Evolutionary conservation across 192 early-diverging fungal genomes (phyloP).

Genomic region (Ramicandelaber brevisporus): DNA sequence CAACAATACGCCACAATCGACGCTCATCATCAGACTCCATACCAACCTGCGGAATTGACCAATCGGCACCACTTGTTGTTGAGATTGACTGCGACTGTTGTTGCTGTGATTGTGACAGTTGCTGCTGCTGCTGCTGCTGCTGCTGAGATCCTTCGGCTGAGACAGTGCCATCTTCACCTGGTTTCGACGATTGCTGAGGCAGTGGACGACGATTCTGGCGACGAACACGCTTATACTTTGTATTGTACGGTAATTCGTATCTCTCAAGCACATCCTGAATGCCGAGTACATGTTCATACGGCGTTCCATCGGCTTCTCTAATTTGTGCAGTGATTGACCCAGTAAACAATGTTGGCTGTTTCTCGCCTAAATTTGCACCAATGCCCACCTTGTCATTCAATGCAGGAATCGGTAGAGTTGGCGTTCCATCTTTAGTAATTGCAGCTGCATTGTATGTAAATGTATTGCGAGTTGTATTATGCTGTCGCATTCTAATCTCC

Average conservation of each 20-base stretch:
- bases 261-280: slow-evolving; percentile 47
- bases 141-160: too few species aligned
- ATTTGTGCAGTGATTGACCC: slow-evolving; percentile 51
- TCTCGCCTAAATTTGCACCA: neutral
- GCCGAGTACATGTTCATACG: slow-evolving; percentile 60
- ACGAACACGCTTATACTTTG: slow-evolving; percentile 91
- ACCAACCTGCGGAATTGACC: slow-evolving; percentile 20
- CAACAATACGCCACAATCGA: slow-evolving; percentile 41
- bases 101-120: too few species aligned
- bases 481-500: slow-evolving; percentile 60
- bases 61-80: too few species aligned
- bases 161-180: too few species aligned
- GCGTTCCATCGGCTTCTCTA: slow-evolving; percentile 57
- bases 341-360: slow-evolving; percentile 10
- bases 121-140: too few species aligned
- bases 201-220: too few species aligned
- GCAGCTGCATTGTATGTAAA: slow-evolving; percentile 3
- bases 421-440: slow-evolving; percentile 2
- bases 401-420: slow-evolving; percentile 15
- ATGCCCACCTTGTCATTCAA: slow-evolving; percentile 4
- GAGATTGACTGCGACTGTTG: slow-evolving; percentile 24
- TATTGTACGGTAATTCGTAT: slow-evolving; percentile 85
- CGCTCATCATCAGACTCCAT: slow-evolving; percentile 31
- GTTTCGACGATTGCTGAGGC: too few species aligned
- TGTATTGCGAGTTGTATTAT: slow-evolving; percentile 23